These are phyloP conservation scores for Salix purpurea DNA, from an alignment of 345 rosid genomes.

Conservation along the genomic window DNA sequence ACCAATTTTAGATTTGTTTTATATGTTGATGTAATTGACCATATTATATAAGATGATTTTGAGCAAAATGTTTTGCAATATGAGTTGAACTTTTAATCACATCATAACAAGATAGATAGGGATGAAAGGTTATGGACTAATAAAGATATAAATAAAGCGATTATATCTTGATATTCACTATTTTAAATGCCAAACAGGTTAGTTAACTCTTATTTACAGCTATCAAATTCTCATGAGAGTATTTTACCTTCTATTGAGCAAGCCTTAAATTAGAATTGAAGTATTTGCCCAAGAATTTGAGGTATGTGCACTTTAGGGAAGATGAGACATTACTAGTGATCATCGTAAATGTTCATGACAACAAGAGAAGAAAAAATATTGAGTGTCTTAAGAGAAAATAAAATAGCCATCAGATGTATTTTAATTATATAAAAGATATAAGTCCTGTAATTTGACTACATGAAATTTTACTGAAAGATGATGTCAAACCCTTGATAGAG, in stretches of 20 bases:
- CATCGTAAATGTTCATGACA: too few relatives aligned
- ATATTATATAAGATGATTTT: neutral
- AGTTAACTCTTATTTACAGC: neutral
- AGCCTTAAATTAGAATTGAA: too few relatives aligned
- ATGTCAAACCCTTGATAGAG: too few relatives aligned
- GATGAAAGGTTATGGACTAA: too few relatives aligned
- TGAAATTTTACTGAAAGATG: too few relatives aligned
- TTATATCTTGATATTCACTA: too few relatives aligned
- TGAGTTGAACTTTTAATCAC: too few relatives aligned
- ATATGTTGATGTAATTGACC: neutral
- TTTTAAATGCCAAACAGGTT: neutral
- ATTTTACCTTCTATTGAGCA: too few relatives aligned
- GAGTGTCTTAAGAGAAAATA: neutral
- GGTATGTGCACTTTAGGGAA: neutral
- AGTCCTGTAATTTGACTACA: fast-evolving
- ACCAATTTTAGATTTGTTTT: too few relatives aligned
- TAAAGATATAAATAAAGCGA: too few relatives aligned
- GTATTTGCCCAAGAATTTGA: neutral
- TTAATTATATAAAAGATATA: neutral
- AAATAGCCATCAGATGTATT: too few relatives aligned
- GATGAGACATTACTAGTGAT: neutral
- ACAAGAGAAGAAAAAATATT: neutral
- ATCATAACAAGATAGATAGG: too few relatives aligned
- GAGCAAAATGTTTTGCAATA: neutral
- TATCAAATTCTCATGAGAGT: neutral